Percentiles rank a stretch among this genome's conserved stretches.
These are phyloP conservation scores for Combretum micranthum DNA, from an alignment of 345 rosid species.

Conservation along the genomic window DNA sequence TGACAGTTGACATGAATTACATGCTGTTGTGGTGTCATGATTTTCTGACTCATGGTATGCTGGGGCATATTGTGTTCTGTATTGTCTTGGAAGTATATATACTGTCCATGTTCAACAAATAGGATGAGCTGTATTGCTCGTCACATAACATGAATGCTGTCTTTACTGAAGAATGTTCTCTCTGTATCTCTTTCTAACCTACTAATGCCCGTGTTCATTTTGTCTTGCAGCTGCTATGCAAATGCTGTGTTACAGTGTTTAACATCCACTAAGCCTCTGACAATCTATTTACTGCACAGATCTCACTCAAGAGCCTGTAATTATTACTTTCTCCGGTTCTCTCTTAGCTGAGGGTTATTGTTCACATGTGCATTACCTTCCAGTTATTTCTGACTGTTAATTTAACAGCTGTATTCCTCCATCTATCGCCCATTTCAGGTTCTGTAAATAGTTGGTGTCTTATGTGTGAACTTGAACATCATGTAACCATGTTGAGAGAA, in stretches of 20 bases:
- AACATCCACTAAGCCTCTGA: slow-evolving; percentile 76
- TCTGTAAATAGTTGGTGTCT: slow-evolving; percentile 71
- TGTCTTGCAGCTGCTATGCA: slow-evolving; percentile 71
- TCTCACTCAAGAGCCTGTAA: slow-evolving; percentile 78
- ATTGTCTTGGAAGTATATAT: too few species aligned
- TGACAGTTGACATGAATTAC: background rate
- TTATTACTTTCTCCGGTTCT: slow-evolving; percentile 6
- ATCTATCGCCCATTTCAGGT: slow-evolving; percentile 32
- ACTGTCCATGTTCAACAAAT: too few species aligned
- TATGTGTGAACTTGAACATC: slow-evolving; percentile 85
- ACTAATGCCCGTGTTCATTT: background rate
- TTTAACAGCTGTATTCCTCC: background rate
- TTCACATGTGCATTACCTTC: background rate
- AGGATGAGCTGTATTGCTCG: too few species aligned
- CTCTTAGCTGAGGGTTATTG: slow-evolving; percentile 4
- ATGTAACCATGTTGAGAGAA: slow-evolving; percentile 65
- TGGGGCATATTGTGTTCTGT: too few species aligned
- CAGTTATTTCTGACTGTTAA: too few species aligned
- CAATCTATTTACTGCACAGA: slow-evolving; percentile 57
- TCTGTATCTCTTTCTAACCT: background rate
- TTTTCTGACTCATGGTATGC: background rate
- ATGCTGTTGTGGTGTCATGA: background rate
- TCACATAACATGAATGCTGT: too few species aligned
- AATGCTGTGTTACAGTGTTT: slow-evolving; percentile 81
- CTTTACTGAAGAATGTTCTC: background rate